A percentile compares a stretch with the other conserved stretches of the same genome.
Evolutionary conservation across 2,329 filamentous ascomycete species (phyloP).

Genomic region (Kalmusia sp.): DNA sequence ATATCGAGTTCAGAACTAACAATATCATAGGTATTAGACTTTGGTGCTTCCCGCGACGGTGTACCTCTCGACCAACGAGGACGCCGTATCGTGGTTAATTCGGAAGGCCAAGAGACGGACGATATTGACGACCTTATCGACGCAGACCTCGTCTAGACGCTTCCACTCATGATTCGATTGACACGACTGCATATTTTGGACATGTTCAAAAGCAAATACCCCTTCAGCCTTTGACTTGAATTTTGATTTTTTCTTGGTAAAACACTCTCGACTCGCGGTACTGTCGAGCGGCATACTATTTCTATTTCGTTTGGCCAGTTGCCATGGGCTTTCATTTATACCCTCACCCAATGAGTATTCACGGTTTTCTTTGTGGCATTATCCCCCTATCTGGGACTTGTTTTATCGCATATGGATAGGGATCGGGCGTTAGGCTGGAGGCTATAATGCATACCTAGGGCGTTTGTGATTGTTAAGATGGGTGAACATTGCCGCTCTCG

Average conservation of each 20-base stretch:
- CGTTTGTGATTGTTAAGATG: slow-evolving; percentile 1
- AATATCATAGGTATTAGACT: slow-evolving; percentile 82
- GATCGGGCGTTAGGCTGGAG: slow-evolving; percentile 19
- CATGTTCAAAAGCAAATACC: slow-evolving; percentile 42
- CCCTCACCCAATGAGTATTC: not conserved
- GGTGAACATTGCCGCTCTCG: slow-evolving; percentile 1
- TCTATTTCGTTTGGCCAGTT: not conserved
- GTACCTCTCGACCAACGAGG: slow-evolving; percentile 79
- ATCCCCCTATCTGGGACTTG: not conserved
- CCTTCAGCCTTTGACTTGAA: slow-evolving; percentile 20
- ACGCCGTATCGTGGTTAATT: slow-evolving; percentile 70
- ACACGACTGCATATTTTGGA: slow-evolving; percentile 27
- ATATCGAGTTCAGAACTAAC: slow-evolving; percentile 39
- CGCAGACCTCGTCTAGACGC: slow-evolving; percentile 29
- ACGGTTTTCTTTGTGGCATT: slow-evolving; percentile 9
- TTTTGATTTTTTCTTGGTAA: no score
- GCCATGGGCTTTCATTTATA: slow-evolving; percentile 2
- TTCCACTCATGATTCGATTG: slow-evolving; percentile 1
- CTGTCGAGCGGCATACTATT: slow-evolving; percentile 3
- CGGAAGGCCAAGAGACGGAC: slow-evolving; percentile 44
- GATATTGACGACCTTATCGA: slow-evolving; percentile 43
- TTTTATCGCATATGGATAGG: slow-evolving; percentile 17
- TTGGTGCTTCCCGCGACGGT: slow-evolving; percentile 91
- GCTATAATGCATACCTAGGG: slow-evolving; percentile 33
- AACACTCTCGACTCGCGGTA: slow-evolving; percentile 3